These are phyloP conservation scores for Leccinum broughii DNA, from an alignment of 768 basidiomycete genomes.

Conservation along the genomic window DNA sequence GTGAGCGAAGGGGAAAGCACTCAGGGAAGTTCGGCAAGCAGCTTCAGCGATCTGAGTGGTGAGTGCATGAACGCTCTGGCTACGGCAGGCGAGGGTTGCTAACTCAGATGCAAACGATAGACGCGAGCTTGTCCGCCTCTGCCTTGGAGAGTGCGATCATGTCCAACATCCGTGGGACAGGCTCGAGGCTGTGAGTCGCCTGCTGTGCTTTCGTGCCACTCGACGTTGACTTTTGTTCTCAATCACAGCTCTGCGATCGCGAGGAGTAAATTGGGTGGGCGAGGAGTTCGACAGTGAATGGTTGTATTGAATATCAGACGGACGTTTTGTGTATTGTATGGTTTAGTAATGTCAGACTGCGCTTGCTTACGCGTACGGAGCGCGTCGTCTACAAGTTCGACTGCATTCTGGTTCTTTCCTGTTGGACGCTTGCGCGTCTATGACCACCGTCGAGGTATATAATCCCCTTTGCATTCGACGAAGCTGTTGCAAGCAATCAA, in stretches of 20 bases:
- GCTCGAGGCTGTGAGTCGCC: constrained; percentile 67
- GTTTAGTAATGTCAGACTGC: constrained; percentile 10
- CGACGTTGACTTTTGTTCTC: constrained; percentile 2
- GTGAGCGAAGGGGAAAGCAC: constrained; percentile 59
- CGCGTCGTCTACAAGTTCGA: constrained; percentile 24
- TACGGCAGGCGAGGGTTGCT: background rate
- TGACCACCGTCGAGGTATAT: constrained; percentile 11
- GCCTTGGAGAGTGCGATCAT: constrained; percentile 78
- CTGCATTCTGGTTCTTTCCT: constrained; percentile 25
- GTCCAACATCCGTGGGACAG: constrained; percentile 68
- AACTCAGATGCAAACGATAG: constrained; percentile 33
- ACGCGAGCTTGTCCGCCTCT: constrained; percentile 74
- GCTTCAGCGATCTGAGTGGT: constrained; percentile 89
- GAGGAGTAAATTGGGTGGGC: constrained; percentile 32
- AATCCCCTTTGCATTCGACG: constrained; percentile 1
- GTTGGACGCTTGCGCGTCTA: constrained; percentile 19
- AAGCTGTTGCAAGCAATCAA: background rate
- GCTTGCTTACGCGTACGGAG: constrained; percentile 18
- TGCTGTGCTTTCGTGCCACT: background rate
- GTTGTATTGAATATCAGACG: background rate
- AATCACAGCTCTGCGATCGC: constrained; percentile 36
- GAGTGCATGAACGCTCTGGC: constrained; percentile 23
- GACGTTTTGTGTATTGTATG: background rate
- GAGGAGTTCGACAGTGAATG: constrained; percentile 31
- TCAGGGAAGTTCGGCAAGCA: constrained; percentile 72